Evolutionary conservation across 306 rosid species (phyloP), one percentile per base, ranked within the genome.

Genomic region (Quercus mongolica): DNA sequence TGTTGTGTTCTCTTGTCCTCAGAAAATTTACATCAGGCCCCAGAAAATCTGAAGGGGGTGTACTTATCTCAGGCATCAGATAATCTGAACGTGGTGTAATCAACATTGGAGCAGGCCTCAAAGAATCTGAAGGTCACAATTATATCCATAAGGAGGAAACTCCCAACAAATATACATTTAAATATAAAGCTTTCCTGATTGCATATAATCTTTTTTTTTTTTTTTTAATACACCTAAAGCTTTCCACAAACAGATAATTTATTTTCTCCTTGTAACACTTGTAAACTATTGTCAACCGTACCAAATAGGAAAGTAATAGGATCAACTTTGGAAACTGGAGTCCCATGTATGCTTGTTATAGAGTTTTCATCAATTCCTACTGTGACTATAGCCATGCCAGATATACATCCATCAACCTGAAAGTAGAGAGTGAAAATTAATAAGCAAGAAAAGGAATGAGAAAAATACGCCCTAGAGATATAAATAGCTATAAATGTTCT

Each of bases 261-360:
- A 30, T 64, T 19, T 28, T 28, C 31, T 64, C 44, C 13, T 30
- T 17, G 41, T 10, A 30, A 59, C 2, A 12, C 26, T 30, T 30
- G 70, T 6, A 64, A 30, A 64, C 70, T 15, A 28, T 3, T 30
- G 58, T 75, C 78, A 59, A 54, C 71, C 51, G 21, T 91, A 92
- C 98, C 98, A 64, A 82, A 91, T 68, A 92, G 92, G 81, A 94
- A 94, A 76, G 93, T 86, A 81, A 89, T 85, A 31, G 92, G 94
- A 17, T 89, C 54, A 85, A 80, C 79, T 76, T 91, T 83, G 85
- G 97, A 85, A 87, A 90, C 89, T 74, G 77, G 89, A 84, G 86
- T 92, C 79, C 94, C 92, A 56, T 87, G 97, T 85, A 90, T 84
- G 86, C 89, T 86, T 84, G 83, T 78, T 69, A 92, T 84, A 46